Base-by-base conservation (phyloP, 805 yeast genomes). In the Saturnispora diversa region DNA sequence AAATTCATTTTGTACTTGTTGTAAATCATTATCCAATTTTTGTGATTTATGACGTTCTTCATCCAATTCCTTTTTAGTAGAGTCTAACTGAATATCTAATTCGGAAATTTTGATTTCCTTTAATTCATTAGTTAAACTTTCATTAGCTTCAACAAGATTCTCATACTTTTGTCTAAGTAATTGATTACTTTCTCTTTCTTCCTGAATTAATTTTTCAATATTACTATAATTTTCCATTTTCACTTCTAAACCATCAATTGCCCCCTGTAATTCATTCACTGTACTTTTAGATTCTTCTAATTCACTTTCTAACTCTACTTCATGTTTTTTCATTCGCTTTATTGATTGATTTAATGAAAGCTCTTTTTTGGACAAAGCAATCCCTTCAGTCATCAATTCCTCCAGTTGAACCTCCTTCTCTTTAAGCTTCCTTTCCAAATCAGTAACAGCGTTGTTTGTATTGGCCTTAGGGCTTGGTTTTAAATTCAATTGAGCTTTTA, bases 371-470 rank as follows among this genome's bases (percentile, higher is more conserved):
- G 92, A 76, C 28, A 86, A 60, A 19, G 71, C 74, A 46, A 81
- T 79, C 4, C 95, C 95, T 58, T 87, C 95, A 40, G 72, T 75
- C 53, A 83, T 54, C 22, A 88, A 62, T 42, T 80, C 77, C 13
- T 73, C 70, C 20, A 88, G 76, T 23, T 76, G 72, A 10, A 65
- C 70, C 38, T 87, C 84, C 64, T 65, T 80, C 50, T 59, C 74
- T 51, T 47, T 61, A 35, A 58, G 58, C 41, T 59, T 69, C 6
- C 16, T 47, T 50, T 42, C 20, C 25, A 20, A n/a, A 27, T 47
- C 27, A n/a, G n/a, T n/a, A 6, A 21, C 13, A 5, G 11, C 3
- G 13, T 22, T 33, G 16, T 19, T 15, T 2, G 31, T 10, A 22
- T 29, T 28, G 12, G 13, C 9, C 7, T n/a, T 25, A 6, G 29